These are phyloP conservation scores for Tuber microsphaerosporum DNA, from an alignment of 495 filamentous ascomycete genomes.

Conservation along the genomic window DNA sequence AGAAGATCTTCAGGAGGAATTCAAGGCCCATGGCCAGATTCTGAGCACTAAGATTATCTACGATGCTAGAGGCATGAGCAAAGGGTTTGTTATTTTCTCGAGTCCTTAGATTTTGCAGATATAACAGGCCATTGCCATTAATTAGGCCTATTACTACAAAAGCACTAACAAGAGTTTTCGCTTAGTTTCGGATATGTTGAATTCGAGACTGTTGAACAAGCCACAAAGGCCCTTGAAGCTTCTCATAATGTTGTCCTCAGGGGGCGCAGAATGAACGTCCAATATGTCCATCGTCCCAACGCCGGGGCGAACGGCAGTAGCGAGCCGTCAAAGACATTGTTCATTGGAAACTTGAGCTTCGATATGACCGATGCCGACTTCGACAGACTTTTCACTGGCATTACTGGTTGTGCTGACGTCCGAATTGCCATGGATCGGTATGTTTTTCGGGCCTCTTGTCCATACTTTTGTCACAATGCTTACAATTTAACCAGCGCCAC, in stretches of 20 bases:
- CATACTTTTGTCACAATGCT: slow-evolving; percentile 8
- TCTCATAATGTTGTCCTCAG: slow-evolving; percentile 66
- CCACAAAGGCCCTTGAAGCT: slow-evolving; percentile 55
- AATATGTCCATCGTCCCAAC: slow-evolving; percentile 43
- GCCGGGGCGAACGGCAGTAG: slow-evolving; percentile 26
- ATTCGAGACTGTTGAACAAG: slow-evolving; percentile 54
- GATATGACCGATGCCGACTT: slow-evolving; percentile 84
- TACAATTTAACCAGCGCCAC: slow-evolving; percentile 47
- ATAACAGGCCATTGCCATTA: slow-evolving; percentile 3
- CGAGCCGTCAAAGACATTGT: slow-evolving; percentile 60
- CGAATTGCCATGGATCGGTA: slow-evolving; percentile 78
- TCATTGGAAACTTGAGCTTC: slow-evolving; percentile 83
- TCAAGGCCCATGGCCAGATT: slow-evolving; percentile 61
- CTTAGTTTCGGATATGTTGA: slow-evolving; percentile 71
- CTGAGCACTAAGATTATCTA: slow-evolving; percentile 51
- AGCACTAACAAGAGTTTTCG: slow-evolving; percentile 28
- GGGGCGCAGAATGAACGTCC: slow-evolving; percentile 65
- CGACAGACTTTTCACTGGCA: slow-evolving; percentile 66
- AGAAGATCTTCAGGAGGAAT: slow-evolving; percentile 60
- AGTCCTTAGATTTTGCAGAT: slow-evolving; percentile 1
- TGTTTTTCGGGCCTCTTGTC: not conserved
- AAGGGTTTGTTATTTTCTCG: slow-evolving; percentile 59
- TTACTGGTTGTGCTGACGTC: slow-evolving; percentile 69
- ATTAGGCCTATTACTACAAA: not conserved
- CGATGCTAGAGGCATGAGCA: slow-evolving; percentile 71